phyloP scores from a whole-genome alignment of 306 rosid genomes.

The Sechiopsis laciniata region DNA sequence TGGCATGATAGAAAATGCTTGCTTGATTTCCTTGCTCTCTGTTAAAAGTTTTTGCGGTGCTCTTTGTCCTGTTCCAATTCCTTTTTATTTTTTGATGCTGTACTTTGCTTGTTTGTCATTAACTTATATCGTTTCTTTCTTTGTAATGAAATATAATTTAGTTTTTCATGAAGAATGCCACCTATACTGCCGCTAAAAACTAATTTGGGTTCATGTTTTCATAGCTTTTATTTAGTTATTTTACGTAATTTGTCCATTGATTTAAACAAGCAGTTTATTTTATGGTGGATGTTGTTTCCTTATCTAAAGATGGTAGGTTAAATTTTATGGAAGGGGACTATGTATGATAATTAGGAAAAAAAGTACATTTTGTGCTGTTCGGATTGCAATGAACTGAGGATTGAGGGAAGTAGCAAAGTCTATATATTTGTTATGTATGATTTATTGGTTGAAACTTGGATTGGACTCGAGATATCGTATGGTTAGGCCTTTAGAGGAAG shows the following conservation, averaged over 20 bases:
- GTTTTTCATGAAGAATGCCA: background rate
- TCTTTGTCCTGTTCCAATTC: slow-evolving; percentile 7
- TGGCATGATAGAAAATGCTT: background rate
- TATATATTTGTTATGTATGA: background rate
- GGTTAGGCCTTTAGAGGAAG: background rate
- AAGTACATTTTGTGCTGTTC: background rate
- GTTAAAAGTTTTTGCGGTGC: background rate
- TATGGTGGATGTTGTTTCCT: background rate
- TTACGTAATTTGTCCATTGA: background rate
- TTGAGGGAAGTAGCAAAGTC: background rate
- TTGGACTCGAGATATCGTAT: background rate
- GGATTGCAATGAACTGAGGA: background rate
- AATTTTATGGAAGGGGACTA: slow-evolving; percentile 8
- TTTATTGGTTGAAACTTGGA: slow-evolving; percentile 7
- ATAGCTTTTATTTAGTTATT: slow-evolving; percentile 4
- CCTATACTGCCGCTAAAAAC: background rate
- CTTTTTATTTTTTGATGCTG: background rate
- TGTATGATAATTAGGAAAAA: background rate
- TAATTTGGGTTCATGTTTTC: background rate
- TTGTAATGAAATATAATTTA: background rate
- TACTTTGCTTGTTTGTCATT: background rate
- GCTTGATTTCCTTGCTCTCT: slow-evolving; percentile 8
- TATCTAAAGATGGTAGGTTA: background rate
- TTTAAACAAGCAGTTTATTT: background rate
- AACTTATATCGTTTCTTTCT: background rate